Evolutionary conservation across 1,139 yeast species (phyloP), one percentile per base, ranked within the genome.

Genomic region (Ogataea hybrid): DNA sequence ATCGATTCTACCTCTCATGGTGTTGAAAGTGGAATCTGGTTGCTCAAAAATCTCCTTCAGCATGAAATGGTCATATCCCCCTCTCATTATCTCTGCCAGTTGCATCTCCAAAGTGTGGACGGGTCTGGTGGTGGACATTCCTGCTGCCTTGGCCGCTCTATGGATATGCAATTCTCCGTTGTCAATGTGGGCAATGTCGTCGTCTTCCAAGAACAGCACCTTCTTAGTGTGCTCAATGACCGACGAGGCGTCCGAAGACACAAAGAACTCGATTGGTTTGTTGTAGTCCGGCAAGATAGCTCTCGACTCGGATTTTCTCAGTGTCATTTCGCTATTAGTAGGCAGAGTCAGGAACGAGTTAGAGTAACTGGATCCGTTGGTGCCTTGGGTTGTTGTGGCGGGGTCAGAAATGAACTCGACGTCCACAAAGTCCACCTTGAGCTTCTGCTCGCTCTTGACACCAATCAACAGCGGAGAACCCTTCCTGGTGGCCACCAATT

Each of bases 1-100:
- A 68, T 94, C 97, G 53, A 92, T 78, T 72, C 99, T 88, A 62
- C 99, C 99, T 75, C 98, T 85, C 98, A 94, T 94, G 41, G 99
- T 92, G 73, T 92, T 94, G 65, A 90, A 84, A 42, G 97, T 86
- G 5, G 97, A 90, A 61, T 94, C 98, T 33, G 98, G 98, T 70
- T 94, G 99, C 68, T 94, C 98, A 62, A 85, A 87, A 57, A 94
- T 94, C 71, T 94, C 99, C 77, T 94, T 94, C 70, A 90, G 95
- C 99, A 94, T 94, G 67, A 90, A 94, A 68, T 92, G 98, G 56
- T 79, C 81, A 72, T 85, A 92, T 52, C 87, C 85, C 57, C 98
- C 98, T 74, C 89, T 92, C 98, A 92, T 92, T 62, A 94, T 92
- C 71, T 92, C 95, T 52, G 95, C 94, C 63, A 94, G 79, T 70